Conservation (phyloP, 192 early-diverging fungal genomes). For the Entomortierella beljakovae region DNA sequence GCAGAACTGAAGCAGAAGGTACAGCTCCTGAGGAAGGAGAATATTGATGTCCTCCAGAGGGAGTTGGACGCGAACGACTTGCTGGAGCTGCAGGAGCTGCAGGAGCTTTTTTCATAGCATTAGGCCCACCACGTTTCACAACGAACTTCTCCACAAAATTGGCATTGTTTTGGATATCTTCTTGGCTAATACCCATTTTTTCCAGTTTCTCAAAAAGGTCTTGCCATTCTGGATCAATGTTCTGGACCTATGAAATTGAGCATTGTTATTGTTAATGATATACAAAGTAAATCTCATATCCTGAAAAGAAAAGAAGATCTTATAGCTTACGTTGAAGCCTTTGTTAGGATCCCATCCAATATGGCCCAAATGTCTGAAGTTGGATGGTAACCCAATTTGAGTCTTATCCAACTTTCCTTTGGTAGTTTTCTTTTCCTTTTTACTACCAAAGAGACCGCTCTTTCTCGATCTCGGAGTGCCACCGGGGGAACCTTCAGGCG, state of each 20-base stretch:
- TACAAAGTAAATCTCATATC: neutral
- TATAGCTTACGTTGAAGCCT: slow-evolving; percentile 67
- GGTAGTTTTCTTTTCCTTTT: slow-evolving; percentile 57
- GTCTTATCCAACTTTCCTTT: slow-evolving; percentile 70
- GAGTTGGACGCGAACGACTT: slow-evolving; percentile 34
- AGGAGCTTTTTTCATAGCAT: slow-evolving; percentile 16
- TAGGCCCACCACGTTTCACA: slow-evolving; percentile 67
- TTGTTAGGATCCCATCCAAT: slow-evolving; percentile 70
- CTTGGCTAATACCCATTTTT: slow-evolving; percentile 73
- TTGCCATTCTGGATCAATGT: slow-evolving; percentile 78
- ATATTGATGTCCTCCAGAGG: slow-evolving; percentile 48
- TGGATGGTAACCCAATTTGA: slow-evolving; percentile 66
- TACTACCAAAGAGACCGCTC: slow-evolving; percentile 52
- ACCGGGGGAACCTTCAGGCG: slow-evolving; percentile 32
- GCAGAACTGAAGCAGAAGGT: slow-evolving; percentile 33
- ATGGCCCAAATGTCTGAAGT: slow-evolving; percentile 68
- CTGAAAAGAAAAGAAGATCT: neutral
- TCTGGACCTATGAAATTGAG: slow-evolving; percentile 64
- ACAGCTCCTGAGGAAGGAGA: slow-evolving; percentile 29
- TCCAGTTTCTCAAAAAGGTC: slow-evolving; percentile 76
- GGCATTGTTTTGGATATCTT: slow-evolving; percentile 73
- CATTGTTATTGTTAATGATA: too few relatives aligned
- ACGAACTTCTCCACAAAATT: slow-evolving; percentile 79
- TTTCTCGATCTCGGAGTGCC: slow-evolving; percentile 57
- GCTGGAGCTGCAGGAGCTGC: slow-evolving; percentile 39